Conservation (phyloP, 2,329 filamentous ascomycete genomes). For the Venturia nashicola region DNA sequence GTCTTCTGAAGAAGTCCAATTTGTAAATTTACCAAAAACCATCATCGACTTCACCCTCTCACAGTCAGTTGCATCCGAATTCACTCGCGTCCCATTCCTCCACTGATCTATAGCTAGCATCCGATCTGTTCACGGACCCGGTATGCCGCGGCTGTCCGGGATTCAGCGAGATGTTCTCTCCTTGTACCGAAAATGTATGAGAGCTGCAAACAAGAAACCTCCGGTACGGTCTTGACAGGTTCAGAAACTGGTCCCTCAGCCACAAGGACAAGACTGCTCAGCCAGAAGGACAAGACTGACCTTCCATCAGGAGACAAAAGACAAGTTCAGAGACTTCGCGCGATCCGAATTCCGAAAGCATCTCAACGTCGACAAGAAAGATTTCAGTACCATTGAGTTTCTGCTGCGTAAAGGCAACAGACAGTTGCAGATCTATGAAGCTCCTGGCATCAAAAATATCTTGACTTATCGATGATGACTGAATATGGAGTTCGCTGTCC, state of each 20-base stretch:
- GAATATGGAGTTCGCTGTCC: not conserved
- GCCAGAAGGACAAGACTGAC: conserved; percentile 25
- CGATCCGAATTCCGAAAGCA: conserved; percentile 70
- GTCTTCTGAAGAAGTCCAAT: not conserved
- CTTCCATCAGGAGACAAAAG: conserved; percentile 37
- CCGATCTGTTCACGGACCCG: not conserved
- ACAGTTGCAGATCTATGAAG: conserved; percentile 72
- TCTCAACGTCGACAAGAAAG: conserved; percentile 59
- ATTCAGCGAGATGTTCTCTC: conserved; percentile 80
- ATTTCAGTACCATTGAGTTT: conserved; percentile 79
- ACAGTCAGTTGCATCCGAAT: not conserved
- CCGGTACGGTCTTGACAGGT: conserved; percentile 35
- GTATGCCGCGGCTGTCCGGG: conserved; percentile 54
- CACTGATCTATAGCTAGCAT: no score
- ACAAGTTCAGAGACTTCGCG: conserved; percentile 49
- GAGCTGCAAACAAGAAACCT: conserved; percentile 72
- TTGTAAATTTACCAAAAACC: not conserved
- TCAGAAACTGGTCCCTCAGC: conserved; percentile 16
- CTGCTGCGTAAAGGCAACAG: conserved; percentile 68
- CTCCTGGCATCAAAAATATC: conserved; percentile 47
- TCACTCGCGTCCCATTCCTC: not conserved
- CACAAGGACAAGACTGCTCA: conserved; percentile 21
- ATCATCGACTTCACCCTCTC: not conserved
- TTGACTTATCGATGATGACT: not conserved
- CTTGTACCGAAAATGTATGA: conserved; percentile 76